Evolutionary conservation across 2,329 filamentous ascomycete genomes (phyloP).

Genomic region (Xylariaceae sp.): DNA sequence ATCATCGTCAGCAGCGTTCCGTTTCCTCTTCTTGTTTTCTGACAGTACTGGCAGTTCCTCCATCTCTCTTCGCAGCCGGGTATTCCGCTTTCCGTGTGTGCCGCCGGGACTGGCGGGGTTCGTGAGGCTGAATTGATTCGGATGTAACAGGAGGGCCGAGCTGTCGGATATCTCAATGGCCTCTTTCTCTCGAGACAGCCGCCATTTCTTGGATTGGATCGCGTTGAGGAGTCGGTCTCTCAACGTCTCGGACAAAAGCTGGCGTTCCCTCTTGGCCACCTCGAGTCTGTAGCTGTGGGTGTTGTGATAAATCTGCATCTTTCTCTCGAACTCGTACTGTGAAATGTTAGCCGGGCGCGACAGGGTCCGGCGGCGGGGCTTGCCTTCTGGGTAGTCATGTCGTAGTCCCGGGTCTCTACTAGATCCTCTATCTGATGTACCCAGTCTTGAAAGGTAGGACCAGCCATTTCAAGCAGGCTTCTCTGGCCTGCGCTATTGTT

Average conservation of each 20-base stretch:
- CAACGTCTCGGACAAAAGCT: conserved; percentile 50
- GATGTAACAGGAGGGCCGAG: conserved; percentile 57
- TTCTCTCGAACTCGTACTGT: conserved; percentile 57
- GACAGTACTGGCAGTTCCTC: conserved; percentile 50
- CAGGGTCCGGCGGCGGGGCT: conserved; percentile 6
- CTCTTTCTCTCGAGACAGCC: conserved; percentile 59
- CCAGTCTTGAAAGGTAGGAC: conserved; percentile 78
- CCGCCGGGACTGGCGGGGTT: conserved; percentile 59
- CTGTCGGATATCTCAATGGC: conserved; percentile 60
- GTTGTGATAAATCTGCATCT: conserved; percentile 50
- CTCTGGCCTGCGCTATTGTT: conserved; percentile 31
- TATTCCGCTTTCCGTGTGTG: conserved; percentile 55
- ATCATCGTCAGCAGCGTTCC: conserved; percentile 51
- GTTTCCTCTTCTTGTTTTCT: conserved; percentile 56
- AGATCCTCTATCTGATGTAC: conserved; percentile 80
- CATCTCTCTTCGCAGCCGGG: conserved; percentile 51
- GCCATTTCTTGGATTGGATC: conserved; percentile 56
- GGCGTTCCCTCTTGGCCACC: conserved; percentile 55
- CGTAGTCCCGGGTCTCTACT: conserved; percentile 78
- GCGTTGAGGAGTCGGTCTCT: conserved; percentile 61
- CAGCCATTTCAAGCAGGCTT: conserved; percentile 65
- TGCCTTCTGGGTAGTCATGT: conserved; percentile 76
- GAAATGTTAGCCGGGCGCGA: conserved; percentile 13
- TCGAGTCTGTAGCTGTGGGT: conserved; percentile 55
- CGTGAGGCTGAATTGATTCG: conserved; percentile 59